Base-by-base conservation (phyloP, 768 basidiomycete genomes). In the Tulasnella calospora region DNA sequence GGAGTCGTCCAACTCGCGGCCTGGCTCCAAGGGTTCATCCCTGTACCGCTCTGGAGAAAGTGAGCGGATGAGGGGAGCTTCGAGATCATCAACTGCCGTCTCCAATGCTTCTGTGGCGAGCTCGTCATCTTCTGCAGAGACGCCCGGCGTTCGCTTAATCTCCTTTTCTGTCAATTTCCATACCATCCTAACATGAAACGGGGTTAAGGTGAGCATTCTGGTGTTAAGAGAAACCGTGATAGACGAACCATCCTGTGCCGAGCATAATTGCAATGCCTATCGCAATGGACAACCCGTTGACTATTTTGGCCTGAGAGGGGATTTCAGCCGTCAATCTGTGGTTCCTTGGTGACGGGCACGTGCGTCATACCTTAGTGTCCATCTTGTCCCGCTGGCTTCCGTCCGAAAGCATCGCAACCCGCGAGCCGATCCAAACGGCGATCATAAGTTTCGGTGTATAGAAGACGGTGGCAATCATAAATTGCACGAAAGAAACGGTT, bases 391-490 rank as follows among this genome's bases (percentile, higher is more conserved):
- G 88, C 79, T 90, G 89, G 81, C 91, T 88, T 46, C 92, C 92
- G 81, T 95, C 94, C 13, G 94, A 91, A 21, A 95, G 85, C 15
- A 86, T 86, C 55, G 92, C 92, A 61, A 94, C 88, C 36, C 89
- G 89, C 1, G 91, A 91, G 2, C 94, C 94, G 73, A 95, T 89
- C 84, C 94, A 94, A 19, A 91, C 89, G 79, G 92, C 89, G 36
- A 95, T 86, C 41, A 91, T 83, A 7, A 92, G 85, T 82, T 91
- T 94, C 33, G 94, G 94, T 67, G 90, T 89, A 12, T 90, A 86
- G 82, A 89, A 90, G 27, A 88, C 83, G 6, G 93, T 95, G 8
- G 94, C 94, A 10, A 90, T 82, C 71, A 89, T 84, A 82, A 95
- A 95, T 84, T 95, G 93, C 86, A 88, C 89, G 3, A 95, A 82